Conservation (phyloP, 75 land plant species). For the Picea sitchensis region DNA sequence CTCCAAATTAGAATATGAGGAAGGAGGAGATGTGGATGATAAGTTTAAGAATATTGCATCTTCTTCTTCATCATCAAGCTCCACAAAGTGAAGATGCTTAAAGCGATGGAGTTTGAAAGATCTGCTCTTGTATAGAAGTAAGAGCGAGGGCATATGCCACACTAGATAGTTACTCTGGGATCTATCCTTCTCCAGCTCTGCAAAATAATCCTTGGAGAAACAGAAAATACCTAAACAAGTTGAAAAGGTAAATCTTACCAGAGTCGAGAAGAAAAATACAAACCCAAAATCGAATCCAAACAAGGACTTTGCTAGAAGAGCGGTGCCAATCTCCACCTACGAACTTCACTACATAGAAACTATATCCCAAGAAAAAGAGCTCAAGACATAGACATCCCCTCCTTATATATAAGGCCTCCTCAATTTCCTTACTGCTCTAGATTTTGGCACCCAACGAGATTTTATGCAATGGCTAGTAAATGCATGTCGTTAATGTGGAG, state of each 20-base stretch:
- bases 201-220: background rate
- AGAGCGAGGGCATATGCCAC: constrained; percentile 39
- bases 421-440: no score
- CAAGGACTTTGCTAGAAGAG: no score
- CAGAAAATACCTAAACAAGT: constrained; percentile 6
- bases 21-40: background rate
- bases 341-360: no score
- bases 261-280: no score
- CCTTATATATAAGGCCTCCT: no score
- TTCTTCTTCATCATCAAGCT: constrained; percentile 28
- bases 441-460: no score
- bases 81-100: constrained; percentile 32
- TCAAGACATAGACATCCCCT: no score
- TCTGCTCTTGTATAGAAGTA: constrained; percentile 38
- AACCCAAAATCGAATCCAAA: no score
- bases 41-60: constrained; percentile 22
- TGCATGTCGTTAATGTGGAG: no score
- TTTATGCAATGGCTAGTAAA: no score
- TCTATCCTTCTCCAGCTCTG: constrained; percentile 21
- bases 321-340: no score
- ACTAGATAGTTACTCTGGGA: constrained; percentile 18
- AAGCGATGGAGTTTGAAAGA: constrained; percentile 37
- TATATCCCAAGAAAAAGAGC: no score
- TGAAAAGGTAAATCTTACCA: background rate
- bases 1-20: background rate